Evolutionary conservation across 345 rosid genomes (phyloP).

Genomic region (Ricinus communis): DNA sequence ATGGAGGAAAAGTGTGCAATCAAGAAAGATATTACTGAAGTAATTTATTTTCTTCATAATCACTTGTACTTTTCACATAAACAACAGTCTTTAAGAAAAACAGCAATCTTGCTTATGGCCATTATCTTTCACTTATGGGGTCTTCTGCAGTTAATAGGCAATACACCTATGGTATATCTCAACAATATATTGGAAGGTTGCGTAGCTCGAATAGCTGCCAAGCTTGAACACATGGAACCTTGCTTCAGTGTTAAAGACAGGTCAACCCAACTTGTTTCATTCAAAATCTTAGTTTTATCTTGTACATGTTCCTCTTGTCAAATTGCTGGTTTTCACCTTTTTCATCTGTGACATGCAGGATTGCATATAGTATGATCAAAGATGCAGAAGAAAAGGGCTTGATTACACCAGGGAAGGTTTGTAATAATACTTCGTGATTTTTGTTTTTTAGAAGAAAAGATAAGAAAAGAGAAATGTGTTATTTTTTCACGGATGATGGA

Average conservation of each 20-base stretch:
- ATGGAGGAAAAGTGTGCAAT: slow-evolving; percentile 17
- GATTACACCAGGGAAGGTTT: slow-evolving; percentile 17
- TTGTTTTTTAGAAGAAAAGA: no score
- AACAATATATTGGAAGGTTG: slow-evolving; percentile 70
- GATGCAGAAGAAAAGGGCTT: slow-evolving; percentile 24
- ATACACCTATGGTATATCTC: slow-evolving; percentile 79
- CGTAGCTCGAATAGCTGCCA: slow-evolving; percentile 75
- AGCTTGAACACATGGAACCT: slow-evolving; percentile 79
- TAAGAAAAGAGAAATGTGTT: no score
- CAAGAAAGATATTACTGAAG: slow-evolving; percentile 22
- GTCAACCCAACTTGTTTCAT: slow-evolving; percentile 15
- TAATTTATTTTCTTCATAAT: background rate
- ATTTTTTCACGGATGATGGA: background rate
- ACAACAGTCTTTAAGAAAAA: no score
- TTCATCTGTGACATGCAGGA: slow-evolving; percentile 1
- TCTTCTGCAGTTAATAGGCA: slow-evolving; percentile 61
- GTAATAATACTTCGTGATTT: background rate
- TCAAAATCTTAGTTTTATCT: background rate
- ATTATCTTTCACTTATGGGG: background rate
- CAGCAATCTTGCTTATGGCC: no score
- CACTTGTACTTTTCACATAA: background rate
- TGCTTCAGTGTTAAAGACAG: slow-evolving; percentile 85
- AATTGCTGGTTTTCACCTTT: background rate
- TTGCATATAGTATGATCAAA: slow-evolving; percentile 22
- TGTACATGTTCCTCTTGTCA: background rate